Base-by-base conservation (phyloP, 2,329 filamentous ascomycete genomes). In the Cladosporium sp. region DNA sequence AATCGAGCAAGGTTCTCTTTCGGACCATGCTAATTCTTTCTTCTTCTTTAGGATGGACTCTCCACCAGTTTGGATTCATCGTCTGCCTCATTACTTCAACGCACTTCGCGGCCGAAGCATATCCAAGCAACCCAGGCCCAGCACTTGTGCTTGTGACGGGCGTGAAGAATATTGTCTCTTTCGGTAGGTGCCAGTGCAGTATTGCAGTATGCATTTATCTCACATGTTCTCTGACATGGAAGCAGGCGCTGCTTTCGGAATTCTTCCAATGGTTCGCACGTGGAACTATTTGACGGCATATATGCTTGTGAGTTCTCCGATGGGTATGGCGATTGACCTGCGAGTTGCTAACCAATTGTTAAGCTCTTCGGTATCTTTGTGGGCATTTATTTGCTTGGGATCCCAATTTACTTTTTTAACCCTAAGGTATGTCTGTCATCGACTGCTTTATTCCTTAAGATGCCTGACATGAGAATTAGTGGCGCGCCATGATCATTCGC, bases 101-200 rank as follows among this genome's bases (percentile, higher is more conserved):
- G 19, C 58, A 63, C 11, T 68, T 67, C 45, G 63, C 61, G 2
- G 54, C 57, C 3, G 62, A 62, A 46, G 59, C 57, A 3, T 59
- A 54, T 57, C 45, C 57, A 50, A 49, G 65, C 56, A 55, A 60
- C 53, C 49, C 65, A 0, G 65, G 65, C 4, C 61, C 64, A 6
- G 65, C 66, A 3, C 41, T 69, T 29, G 64, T 68, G 7, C 57
- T 62, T 9, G 65, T 67, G 7, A 59, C 67, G 1, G 66, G 64
- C 4, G 55, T 58, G 39, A 67, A 67, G 56, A 68, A 68, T 49
- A 61, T 67, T 13, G 56, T 68, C 20, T 60, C 60, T 1, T 69
- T 68, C 38, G 65, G 43, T 39, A 47, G 30, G 42, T n/a, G n/a
- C n/a, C 16, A n/a, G n/a, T 9, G 5, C 13, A 13, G 9, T 2